Conservation (phyloP, 495 filamentous ascomycete genomes). For the Friedmanniomyces simplex region DNA sequence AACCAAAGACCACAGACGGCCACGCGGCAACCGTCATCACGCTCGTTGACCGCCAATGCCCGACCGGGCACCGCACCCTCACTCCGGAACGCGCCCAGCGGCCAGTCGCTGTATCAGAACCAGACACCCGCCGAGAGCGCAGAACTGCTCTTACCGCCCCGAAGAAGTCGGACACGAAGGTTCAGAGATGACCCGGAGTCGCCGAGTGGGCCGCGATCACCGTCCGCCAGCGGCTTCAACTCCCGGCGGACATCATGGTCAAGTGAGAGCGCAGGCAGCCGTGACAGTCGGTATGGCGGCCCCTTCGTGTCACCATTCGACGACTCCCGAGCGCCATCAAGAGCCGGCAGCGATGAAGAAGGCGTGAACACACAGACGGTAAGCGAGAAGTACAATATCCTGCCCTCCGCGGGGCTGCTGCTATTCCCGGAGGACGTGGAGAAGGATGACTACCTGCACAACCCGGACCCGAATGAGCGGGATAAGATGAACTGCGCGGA, state of each 20-base stretch:
- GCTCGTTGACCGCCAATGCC: conserved; percentile 31
- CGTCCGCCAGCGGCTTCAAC: conserved; percentile 35
- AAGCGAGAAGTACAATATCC: conserved; percentile 67
- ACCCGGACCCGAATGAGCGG: conserved; percentile 55
- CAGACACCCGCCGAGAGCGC: conserved; percentile 42
- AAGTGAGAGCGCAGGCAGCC: conserved; percentile 42
- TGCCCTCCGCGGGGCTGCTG: conserved; percentile 58
- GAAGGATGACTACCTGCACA: conserved; percentile 68
- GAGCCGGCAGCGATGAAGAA: conserved; percentile 54
- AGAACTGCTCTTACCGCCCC: conserved; percentile 51
- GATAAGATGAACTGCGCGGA: conserved; percentile 53
- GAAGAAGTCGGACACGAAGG: conserved; percentile 28
- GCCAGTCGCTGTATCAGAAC: conserved; percentile 30
- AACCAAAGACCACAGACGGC: conserved; percentile 27
- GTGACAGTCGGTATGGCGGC: conserved; percentile 39
- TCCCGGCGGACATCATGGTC: conserved; percentile 55
- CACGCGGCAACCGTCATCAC: conserved; percentile 26
- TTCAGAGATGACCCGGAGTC: conserved; percentile 38
- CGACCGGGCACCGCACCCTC: conserved; percentile 28
- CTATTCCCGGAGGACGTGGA: conserved; percentile 69
- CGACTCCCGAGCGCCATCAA: conserved; percentile 52
- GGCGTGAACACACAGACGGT: conserved; percentile 68
- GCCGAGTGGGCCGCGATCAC: conserved; percentile 29
- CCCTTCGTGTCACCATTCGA: conserved; percentile 45
- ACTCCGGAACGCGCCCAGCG: conserved; percentile 3